Evolutionary conservation across 2,329 filamentous ascomycete species (phyloP), one percentile per base, ranked within the genome.

Genomic region (Fusarium siculi): DNA sequence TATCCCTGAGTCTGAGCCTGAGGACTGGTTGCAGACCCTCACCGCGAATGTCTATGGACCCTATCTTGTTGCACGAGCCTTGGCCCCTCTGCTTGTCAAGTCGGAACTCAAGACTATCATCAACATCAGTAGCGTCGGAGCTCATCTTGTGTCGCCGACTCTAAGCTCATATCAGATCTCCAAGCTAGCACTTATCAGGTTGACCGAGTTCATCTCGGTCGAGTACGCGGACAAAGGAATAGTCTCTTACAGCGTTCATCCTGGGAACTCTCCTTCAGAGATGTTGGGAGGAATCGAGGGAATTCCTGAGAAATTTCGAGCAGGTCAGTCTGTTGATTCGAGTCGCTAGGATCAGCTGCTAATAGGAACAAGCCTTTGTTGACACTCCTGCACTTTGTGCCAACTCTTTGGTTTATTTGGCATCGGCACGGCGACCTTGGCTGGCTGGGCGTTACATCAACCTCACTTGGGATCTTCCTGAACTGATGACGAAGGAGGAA

Each of bases 381-480:
- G 72, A 74, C 19, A 74, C 61, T 14, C 50, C 61, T 2, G 68
- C 66, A 1, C 66, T 74, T 4, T 62, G 55, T 32, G 72, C 68
- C 9, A 56, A 73, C n/a, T 74, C 72, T 2, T 5, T 73, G 15
- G 69, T 69, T 3, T 73, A 55, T n/a, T 39, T 74, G 21, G 43
- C 62, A 12, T 67, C 62, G 0, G 47, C 63, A 18, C 57, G 21
- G 7, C 50, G 69, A 16, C 7, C 50, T 2, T 74, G 72, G 65
- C 18, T 74, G 7, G 52, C 63, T 2, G 71, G 72, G 8, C 59
- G 71, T 14, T 74, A 72, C 25, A 40, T 69, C 4, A 74, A 74
- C 14, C 40, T 74, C 21, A 74, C 68, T 6, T 74, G 72, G 68
- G 72, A 74, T 43, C 54, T 75, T 10, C 57, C 66, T 3, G 60